A percentile compares a stretch with the other conserved stretches of the same genome.
Evolutionary conservation across 2,329 filamentous ascomycete genomes (phyloP).

Genomic region (Penicillium decumbens): DNA sequence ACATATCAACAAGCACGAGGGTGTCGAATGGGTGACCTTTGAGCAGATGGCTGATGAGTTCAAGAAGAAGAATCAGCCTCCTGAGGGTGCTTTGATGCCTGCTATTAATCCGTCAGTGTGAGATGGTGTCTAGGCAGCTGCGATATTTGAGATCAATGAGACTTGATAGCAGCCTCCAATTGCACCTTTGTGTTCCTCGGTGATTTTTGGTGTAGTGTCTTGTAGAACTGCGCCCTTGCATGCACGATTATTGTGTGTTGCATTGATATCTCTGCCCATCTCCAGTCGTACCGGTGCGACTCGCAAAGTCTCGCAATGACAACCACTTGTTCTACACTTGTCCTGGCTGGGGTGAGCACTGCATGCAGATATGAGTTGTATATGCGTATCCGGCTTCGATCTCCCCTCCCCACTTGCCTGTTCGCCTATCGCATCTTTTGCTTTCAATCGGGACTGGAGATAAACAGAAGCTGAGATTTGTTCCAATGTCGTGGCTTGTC

Average conservation of each 20-base stretch:
- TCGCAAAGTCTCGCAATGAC: slow-evolving; percentile 1
- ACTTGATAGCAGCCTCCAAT: neutral
- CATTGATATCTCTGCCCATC: neutral
- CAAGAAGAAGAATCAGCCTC: slow-evolving; percentile 45
- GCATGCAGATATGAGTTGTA: neutral
- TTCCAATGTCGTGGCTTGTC: neutral
- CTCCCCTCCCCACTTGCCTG: neutral
- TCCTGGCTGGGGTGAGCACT: neutral
- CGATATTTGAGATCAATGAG: neutral
- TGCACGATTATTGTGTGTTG: neutral
- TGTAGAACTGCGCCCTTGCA: neutral
- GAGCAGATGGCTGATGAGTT: slow-evolving; percentile 69
- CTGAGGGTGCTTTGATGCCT: slow-evolving; percentile 26
- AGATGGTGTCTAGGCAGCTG: neutral
- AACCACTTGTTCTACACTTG: neutral
- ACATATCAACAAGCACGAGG: slow-evolving; percentile 60
- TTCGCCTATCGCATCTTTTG: neutral
- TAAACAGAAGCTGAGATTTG: neutral
- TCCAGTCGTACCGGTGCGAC: neutral
- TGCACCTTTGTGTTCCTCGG: neutral
- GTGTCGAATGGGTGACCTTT: slow-evolving; percentile 50
- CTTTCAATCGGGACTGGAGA: neutral
- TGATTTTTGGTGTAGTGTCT: neutral
- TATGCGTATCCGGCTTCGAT: no score
- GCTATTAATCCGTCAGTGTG: neutral